Evolutionary conservation across 768 basidiomycete genomes (phyloP).

Genomic region (Rhizopogon roseolus): DNA sequence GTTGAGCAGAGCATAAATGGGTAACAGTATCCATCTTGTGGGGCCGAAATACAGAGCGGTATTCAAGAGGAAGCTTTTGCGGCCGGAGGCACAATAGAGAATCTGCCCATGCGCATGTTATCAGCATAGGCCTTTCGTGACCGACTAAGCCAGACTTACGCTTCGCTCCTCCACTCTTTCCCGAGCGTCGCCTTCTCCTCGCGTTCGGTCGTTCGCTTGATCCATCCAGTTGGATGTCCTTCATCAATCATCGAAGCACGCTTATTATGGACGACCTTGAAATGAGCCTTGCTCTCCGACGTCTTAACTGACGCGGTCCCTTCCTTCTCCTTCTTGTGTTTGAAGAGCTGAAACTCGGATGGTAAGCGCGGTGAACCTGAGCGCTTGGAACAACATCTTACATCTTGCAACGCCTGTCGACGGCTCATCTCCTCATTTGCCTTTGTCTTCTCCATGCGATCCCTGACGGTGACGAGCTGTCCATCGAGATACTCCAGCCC

Average conservation of each 20-base stretch:
- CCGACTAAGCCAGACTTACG: slow-evolving; percentile 26
- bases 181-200: slow-evolving; percentile 39
- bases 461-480: slow-evolving; percentile 84
- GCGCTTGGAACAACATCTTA: slow-evolving; percentile 21
- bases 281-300: slow-evolving; percentile 54
- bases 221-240: slow-evolving; percentile 70
- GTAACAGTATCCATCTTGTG: neutral
- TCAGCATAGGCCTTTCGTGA: neutral
- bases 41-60: neutral
- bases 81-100: neutral
- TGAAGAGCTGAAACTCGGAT: slow-evolving; percentile 43
- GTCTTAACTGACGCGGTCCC: slow-evolving; percentile 32
- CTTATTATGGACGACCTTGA: slow-evolving; percentile 77
- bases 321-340: slow-evolving; percentile 54
- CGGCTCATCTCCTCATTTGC: slow-evolving; percentile 33
- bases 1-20: too few species aligned
- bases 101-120: neutral
- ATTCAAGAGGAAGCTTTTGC: neutral
- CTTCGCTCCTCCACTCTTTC: slow-evolving; percentile 50
- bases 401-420: slow-evolving; percentile 56
- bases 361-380: neutral
- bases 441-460: slow-evolving; percentile 66
- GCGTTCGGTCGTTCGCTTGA: slow-evolving; percentile 46
- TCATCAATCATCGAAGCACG: slow-evolving; percentile 61
- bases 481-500: slow-evolving; percentile 86